Percentiles rank a stretch among this genome's conserved stretches.
phyloP scores from a whole-genome alignment of 2,329 filamentous ascomycete species.

The Sporothrix sp. region DNA sequence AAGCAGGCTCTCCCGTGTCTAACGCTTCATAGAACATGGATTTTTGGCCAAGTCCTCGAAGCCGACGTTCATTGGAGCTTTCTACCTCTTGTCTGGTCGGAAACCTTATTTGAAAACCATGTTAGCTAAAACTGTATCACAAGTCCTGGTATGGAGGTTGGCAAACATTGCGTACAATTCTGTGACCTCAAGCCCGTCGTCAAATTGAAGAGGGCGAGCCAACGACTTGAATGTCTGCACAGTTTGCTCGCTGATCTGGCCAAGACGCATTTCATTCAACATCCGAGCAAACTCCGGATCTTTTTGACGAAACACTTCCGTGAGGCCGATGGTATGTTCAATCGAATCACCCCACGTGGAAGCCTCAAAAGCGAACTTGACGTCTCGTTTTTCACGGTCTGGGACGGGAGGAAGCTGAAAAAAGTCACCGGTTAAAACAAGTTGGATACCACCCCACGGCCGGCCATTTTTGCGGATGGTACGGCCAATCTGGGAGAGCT shows the following conservation, averaged over 20 bases:
- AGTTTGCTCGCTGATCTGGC: constrained; percentile 66
- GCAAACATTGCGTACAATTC: constrained; percentile 52
- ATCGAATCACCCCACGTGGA: constrained; percentile 87
- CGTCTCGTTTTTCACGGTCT: constrained; percentile 55
- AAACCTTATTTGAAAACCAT: constrained; percentile 41
- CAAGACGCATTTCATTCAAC: constrained; percentile 96
- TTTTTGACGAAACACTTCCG: constrained; percentile 91
- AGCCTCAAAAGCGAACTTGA: constrained; percentile 89
- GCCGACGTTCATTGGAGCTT: constrained; percentile 65
- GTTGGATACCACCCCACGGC: constrained; percentile 90
- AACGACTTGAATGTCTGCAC: constrained; percentile 67
- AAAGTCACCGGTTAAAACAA: constrained; percentile 94
- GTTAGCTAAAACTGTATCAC: not conserved
- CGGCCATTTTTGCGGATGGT: constrained; percentile 80
- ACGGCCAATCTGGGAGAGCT: constrained; percentile 79
- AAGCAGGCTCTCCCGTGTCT: constrained; percentile 62
- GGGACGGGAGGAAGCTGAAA: constrained; percentile 95
- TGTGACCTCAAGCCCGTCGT: constrained; percentile 71
- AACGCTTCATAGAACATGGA: constrained; percentile 57
- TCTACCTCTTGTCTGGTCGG: constrained; percentile 88
- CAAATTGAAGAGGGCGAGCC: constrained; percentile 58
- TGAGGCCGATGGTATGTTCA: constrained; percentile 89
- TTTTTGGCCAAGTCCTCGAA: constrained; percentile 59
- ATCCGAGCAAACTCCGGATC: constrained; percentile 84
- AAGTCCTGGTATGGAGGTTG: not conserved